phyloP scores from a whole-genome alignment of 805 yeast genomes.

The Yamadazyma philogaea region DNA sequence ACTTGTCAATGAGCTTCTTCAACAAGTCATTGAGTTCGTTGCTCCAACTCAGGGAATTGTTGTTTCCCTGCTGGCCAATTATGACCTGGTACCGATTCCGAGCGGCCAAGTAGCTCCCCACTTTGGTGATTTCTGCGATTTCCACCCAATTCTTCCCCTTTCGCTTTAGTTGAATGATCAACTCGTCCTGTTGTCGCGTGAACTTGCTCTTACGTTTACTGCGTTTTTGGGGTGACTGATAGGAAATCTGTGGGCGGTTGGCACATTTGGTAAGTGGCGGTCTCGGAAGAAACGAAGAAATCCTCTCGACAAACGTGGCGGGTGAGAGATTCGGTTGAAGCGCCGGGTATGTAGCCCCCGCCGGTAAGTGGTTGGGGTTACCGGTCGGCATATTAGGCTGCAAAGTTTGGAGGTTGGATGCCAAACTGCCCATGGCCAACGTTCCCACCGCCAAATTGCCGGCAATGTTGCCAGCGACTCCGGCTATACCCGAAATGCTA shows the following conservation, averaged over 20 bases:
- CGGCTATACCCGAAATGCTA: background rate
- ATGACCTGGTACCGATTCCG: conserved; percentile 75
- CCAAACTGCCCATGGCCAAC: background rate
- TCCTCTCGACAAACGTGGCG: conserved; percentile 4
- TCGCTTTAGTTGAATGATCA: conserved; percentile 58
- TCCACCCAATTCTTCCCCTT: conserved; percentile 71
- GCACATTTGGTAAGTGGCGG: conserved; percentile 48
- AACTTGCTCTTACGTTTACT: conserved; percentile 66
- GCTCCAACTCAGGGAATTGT: conserved; percentile 64
- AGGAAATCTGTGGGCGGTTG: conserved; percentile 41
- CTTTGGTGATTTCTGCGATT: conserved; percentile 61
- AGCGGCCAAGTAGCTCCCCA: conserved; percentile 69
- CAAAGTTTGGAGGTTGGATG: background rate
- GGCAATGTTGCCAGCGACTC: background rate
- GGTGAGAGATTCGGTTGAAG: conserved; percentile 4
- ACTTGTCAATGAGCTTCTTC: conserved; percentile 58
- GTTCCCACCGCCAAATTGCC: background rate
- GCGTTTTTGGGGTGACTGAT: conserved; percentile 45
- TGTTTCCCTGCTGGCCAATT: conserved; percentile 77
- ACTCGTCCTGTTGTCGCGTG: conserved; percentile 61
- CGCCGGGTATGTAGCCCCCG: background rate
- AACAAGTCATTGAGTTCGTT: conserved; percentile 50
- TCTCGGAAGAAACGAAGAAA: conserved; percentile 31
- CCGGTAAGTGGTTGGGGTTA: background rate
- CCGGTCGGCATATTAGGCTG: conserved; percentile 1